Evolutionary conservation across 2,329 filamentous ascomycete species (phyloP), one percentile per base, ranked within the genome.

Genomic region (Tothia fuscella): DNA sequence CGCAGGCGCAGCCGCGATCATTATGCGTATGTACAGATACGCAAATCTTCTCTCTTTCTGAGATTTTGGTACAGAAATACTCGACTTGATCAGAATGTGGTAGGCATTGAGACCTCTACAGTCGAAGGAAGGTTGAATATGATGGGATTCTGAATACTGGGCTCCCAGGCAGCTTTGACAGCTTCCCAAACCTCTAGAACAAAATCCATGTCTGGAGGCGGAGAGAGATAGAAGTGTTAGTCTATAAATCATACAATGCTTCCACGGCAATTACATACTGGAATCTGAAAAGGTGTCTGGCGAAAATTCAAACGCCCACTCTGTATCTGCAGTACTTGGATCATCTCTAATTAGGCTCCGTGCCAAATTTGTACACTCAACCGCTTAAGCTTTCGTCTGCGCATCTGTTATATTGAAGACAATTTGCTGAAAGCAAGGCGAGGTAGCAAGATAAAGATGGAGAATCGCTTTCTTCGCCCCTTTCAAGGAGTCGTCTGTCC

Each of bases 81-180:
- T 98, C 91, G 48, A 98, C 84, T 65, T 93, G 82, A 57, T 98
- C 91, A 38, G 91, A 91, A 98, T 36, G 95, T 75, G 58, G 98
- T 98, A 25, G 88, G 88, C 1, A 91, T 95, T 1, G 85, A 67
- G 78, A 95, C 80, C 65, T 98, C 91, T 26, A 96, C 89, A 0
- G 91, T 98, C 2, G 91, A 89, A 1, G 91, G 89, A 39, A 98
- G 72, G 66, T 96, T 96, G 72, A 98, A 91, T 58, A 98, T 93
- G 61, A 98, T 85, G 36, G 81, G 84, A 52, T 78, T 80, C 60
- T 85, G 76, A 29, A 69, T 76, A 0, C 75, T 77, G 1, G 91
- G 89, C 48, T 72, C 87, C 91, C 91, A 98, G 1, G 88, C 91
- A 5, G 71, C 80, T 72, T 94, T 95, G 54, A 96, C 89, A 25